Evolutionary conservation across 2,329 filamentous ascomycete genomes (phyloP), one percentile per base, ranked within the genome.

Genomic region (Tolypocladium sp.): DNA sequence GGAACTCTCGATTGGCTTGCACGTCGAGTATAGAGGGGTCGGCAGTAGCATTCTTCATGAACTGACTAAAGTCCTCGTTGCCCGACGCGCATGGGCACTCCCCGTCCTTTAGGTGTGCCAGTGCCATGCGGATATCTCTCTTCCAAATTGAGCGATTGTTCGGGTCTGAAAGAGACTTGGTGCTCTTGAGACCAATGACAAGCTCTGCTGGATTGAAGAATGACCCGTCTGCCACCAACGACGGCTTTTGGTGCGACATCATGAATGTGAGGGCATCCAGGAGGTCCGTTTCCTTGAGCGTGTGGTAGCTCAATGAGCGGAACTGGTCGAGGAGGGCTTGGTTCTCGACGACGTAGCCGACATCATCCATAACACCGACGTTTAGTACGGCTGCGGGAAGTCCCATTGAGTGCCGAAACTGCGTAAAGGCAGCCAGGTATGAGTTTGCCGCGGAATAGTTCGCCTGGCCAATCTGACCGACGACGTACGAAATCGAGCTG

Each of bases 381-480:
- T 56, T 40, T 20, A 59, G 15, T 13, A 56, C 41, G 0, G 70
- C 66, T 13, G 49, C 49, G 9, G 57, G 57, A 12, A 61, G 55
- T 2, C 55, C 57, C 17, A 33, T 6, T 37, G 46, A 12, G 33
- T 60, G 59, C 10, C 63, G 60, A 27, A 60, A 60, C 33, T 58
- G 56, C 30, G 65, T 67, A 20, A 75, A 67, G 2, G 66, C 63
- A 40, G 71, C 68, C 41, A 73, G 35, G n/a, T 52, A 59, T 6
- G 35, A 25, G 27, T 53, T 56, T 7, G 67, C 73, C 2, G 72
- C 68, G 3, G 66, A 62, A 56, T 77, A 77, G 58, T 73, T 74
- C 55, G 67, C 64, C 56, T 74, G 71, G 2, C 63, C 64, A 2
- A 62, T 53, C 7, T 64, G 61, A 1, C 67, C 71, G 9, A 70